These are phyloP conservation scores for Boletus sp. DNA, from an alignment of 768 basidiomycete genomes.

Conservation along the genomic window DNA sequence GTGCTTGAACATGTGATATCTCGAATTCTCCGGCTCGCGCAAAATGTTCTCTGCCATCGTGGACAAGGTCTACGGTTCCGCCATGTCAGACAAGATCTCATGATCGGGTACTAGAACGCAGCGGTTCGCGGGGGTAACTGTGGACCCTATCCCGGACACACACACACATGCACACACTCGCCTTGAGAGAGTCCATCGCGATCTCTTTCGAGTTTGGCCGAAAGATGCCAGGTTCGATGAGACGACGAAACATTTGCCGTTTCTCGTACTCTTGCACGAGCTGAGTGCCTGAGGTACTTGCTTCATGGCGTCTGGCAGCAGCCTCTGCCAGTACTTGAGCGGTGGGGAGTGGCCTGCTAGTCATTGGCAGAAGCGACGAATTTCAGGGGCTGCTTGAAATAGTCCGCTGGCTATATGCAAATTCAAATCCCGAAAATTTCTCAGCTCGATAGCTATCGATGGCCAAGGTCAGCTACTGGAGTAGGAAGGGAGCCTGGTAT, in stretches of 20 bases:
- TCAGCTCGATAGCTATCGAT: too few relatives aligned
- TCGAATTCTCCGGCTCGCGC: constrained; percentile 67
- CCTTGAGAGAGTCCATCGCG: constrained; percentile 63
- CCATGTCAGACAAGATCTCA: background rate
- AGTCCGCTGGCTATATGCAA: background rate
- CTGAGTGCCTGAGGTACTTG: constrained; percentile 5
- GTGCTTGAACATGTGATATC: constrained; percentile 71
- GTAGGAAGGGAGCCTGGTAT: too few relatives aligned
- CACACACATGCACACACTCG: constrained; percentile 18
- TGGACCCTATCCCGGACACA: background rate
- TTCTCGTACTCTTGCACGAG: constrained; percentile 54
- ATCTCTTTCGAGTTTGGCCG: constrained; percentile 64
- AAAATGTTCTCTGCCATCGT: constrained; percentile 72
- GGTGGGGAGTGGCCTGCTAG: constrained; percentile 7
- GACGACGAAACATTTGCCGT: constrained; percentile 67
- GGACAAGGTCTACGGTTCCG: constrained; percentile 45
- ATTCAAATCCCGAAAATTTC: too few relatives aligned
- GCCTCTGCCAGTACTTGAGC: constrained; percentile 29
- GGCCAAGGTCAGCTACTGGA: too few relatives aligned
- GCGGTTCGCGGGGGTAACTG: background rate
- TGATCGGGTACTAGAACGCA: background rate
- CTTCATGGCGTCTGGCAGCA: constrained; percentile 22
- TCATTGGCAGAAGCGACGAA: constrained; percentile 5
- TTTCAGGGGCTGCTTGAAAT: constrained; percentile 17
- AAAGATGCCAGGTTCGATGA: constrained; percentile 76